These are phyloP conservation scores for Amanita rimosa DNA, from an alignment of 768 basidiomycete species.

Conservation along the genomic window DNA sequence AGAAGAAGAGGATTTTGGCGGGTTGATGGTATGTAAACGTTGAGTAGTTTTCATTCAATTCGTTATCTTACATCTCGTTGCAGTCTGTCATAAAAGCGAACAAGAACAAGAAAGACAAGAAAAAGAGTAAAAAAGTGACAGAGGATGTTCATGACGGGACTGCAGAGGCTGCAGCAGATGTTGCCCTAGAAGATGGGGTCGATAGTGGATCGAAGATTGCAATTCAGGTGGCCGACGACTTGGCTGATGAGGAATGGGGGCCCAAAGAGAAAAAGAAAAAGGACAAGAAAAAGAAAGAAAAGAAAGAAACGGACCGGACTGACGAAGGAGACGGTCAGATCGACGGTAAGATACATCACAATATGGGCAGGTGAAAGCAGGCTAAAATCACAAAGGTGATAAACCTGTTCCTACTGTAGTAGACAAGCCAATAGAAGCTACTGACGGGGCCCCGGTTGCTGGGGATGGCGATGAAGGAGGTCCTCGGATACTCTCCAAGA, in stretches of 20 bases:
- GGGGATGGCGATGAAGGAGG: constrained; percentile 51
- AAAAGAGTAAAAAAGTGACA: constrained; percentile 30
- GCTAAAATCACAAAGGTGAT: constrained; percentile 12
- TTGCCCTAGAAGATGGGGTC: constrained; percentile 15
- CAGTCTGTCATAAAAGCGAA: constrained; percentile 59
- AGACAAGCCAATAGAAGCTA: constrained; percentile 14
- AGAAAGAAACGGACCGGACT: constrained; percentile 30
- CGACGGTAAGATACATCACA: constrained; percentile 4
- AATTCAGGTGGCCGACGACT: constrained; percentile 53
- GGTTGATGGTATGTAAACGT: constrained; percentile 55
- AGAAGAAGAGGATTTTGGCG: constrained; percentile 60
- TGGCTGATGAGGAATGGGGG: constrained; percentile 67
- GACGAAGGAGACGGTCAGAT: constrained; percentile 29
- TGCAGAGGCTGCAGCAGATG: constrained; percentile 18
- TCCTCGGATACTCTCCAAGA: constrained; percentile 73
- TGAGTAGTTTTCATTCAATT: constrained; percentile 5
- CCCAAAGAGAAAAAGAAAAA: constrained; percentile 56
- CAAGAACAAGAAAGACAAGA: constrained; percentile 45
- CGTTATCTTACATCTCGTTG: constrained; percentile 6
- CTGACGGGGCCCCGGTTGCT: constrained; percentile 24
- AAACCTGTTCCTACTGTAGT: constrained; percentile 14
- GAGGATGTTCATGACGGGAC: constrained; percentile 18
- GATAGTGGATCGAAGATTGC: constrained; percentile 24
- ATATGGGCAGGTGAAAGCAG: background rate
- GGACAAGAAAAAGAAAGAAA: constrained; percentile 46